Evolutionary conservation across 139 green algal genomes (phyloP).

Genomic region (Pedinophyceae sp.): DNA sequence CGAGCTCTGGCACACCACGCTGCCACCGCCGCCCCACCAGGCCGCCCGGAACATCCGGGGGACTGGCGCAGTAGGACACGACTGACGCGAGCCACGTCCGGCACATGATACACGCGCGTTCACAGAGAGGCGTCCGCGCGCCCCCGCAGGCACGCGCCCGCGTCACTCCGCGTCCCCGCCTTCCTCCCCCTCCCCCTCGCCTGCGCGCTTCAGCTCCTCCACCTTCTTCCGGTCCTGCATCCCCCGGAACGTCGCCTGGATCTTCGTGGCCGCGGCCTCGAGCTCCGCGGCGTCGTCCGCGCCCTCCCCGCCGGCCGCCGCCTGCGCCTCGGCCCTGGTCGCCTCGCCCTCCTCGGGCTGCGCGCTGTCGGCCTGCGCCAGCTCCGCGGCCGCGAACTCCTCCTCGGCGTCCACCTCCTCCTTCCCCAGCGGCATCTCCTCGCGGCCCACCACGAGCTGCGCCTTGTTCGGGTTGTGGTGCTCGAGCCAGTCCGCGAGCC

Average conservation of each 20-base stretch:
- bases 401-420: conserved; percentile 34
- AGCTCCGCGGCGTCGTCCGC: background rate
- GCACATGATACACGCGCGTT: too few species aligned
- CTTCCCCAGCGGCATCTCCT: conserved; percentile 4
- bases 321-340: too few species aligned
- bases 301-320: too few species aligned
- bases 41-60: too few species aligned
- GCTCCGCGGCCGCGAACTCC: conserved; percentile 7
- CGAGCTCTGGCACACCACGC: too few species aligned
- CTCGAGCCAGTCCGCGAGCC: conserved; percentile 54
- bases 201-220: conserved; percentile 23
- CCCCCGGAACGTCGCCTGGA: conserved; percentile 5
- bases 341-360: background rate
- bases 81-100: too few species aligned
- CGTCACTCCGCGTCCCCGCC: too few species aligned
- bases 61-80: too few species aligned
- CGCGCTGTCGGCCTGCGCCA: conserved; percentile 2
- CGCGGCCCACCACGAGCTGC: conserved; percentile 4
- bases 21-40: too few species aligned
- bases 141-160: too few species aligned
- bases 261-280: conserved; percentile 1
- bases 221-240: conserved; percentile 5
- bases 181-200: too few species aligned
- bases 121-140: too few species aligned
- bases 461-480: conserved; percentile 72